A percentile compares a stretch with the other conserved stretches of the same genome.
Conservation (phyloP, 2,329 filamentous ascomycete species). For the Ophiostoma montium region DNA sequence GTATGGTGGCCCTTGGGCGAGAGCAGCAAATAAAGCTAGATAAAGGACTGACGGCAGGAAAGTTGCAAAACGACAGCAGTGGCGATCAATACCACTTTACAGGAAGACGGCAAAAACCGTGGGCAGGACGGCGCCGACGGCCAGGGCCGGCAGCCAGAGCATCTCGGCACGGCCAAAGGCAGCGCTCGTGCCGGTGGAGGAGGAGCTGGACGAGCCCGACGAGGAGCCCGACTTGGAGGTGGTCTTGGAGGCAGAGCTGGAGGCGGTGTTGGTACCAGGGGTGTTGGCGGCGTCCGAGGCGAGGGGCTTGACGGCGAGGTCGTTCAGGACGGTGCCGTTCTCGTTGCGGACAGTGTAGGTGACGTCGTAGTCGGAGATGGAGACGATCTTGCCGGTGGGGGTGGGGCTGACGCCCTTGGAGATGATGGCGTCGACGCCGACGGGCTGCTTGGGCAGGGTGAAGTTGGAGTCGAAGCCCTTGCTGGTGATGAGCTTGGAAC, state of each 20-base stretch:
- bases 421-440: conserved; percentile 58
- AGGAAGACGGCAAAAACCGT: conserved; percentile 6
- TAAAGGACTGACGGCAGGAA: no score
- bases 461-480: conserved; percentile 66
- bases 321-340: conserved; percentile 42
- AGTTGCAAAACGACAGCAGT: background rate
- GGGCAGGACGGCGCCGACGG: conserved; percentile 3
- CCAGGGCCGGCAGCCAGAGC: conserved; percentile 5
- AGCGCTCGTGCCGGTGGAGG: conserved; percentile 13
- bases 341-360: conserved; percentile 46
- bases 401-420: conserved; percentile 56
- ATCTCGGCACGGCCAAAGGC: conserved; percentile 8
- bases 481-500: conserved; percentile 45
- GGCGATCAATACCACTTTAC: background rate
- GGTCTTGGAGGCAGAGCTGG: conserved; percentile 6
- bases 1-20: background rate
- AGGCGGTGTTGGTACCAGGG: conserved; percentile 26
- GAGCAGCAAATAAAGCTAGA: no score
- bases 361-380: conserved; percentile 41
- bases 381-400: conserved; percentile 50
- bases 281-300: conserved; percentile 31
- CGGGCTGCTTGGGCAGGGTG: conserved; percentile 54
- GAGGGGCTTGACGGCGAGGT: conserved; percentile 34
- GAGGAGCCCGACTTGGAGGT: background rate
- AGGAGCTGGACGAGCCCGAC: background rate